Percentiles rank a stretch among this genome's conserved stretches.
phyloP scores from a whole-genome alignment of 1,139 yeast species.

The Ogataea hybrid region DNA sequence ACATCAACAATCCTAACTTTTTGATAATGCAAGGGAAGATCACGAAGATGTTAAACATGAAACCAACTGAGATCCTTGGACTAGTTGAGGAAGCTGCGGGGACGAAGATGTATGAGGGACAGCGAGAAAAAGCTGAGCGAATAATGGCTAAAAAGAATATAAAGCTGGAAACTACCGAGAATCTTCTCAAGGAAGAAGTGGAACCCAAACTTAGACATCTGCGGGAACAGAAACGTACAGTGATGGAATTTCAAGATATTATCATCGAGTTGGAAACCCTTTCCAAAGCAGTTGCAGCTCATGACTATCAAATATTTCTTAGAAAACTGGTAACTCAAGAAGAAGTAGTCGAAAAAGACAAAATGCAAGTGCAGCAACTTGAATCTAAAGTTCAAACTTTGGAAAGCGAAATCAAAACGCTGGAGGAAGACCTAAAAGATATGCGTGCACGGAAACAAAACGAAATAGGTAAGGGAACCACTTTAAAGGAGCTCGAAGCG shows the following conservation, averaged over 20 bases:
- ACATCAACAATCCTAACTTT: conserved; percentile 95
- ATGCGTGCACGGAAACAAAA: conserved; percentile 55
- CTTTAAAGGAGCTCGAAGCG: conserved; percentile 58
- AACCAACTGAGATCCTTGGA: conserved; percentile 83
- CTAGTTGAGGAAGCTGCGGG: conserved; percentile 98
- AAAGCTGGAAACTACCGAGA: conserved; percentile 74
- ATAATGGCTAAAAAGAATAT: conserved; percentile 91
- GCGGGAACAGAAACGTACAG: conserved; percentile 76
- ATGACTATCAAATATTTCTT: conserved; percentile 56
- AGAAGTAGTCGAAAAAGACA: conserved; percentile 33
- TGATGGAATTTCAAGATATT: conserved; percentile 81
- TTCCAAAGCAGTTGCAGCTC: conserved; percentile 72
- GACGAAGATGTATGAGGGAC: conserved; percentile 90
- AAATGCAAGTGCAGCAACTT: conserved; percentile 28
- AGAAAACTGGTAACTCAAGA: conserved; percentile 41
- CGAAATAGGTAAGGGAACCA: conserved; percentile 63
- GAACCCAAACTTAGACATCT: conserved; percentile 88
- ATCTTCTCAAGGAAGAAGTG: conserved; percentile 76
- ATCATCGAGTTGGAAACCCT: conserved; percentile 78
- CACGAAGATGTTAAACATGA: conserved; percentile 96
- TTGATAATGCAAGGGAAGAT: conserved; percentile 98
- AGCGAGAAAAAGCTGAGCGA: conserved; percentile 87
- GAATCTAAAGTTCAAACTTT: conserved; percentile 31
- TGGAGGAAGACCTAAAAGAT: conserved; percentile 60
- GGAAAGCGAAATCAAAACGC: conserved; percentile 52